Evolutionary conservation across 306 rosid species (phyloP), one percentile per base, ranked within the genome.

Genomic region (Alnus glutinosa): DNA sequence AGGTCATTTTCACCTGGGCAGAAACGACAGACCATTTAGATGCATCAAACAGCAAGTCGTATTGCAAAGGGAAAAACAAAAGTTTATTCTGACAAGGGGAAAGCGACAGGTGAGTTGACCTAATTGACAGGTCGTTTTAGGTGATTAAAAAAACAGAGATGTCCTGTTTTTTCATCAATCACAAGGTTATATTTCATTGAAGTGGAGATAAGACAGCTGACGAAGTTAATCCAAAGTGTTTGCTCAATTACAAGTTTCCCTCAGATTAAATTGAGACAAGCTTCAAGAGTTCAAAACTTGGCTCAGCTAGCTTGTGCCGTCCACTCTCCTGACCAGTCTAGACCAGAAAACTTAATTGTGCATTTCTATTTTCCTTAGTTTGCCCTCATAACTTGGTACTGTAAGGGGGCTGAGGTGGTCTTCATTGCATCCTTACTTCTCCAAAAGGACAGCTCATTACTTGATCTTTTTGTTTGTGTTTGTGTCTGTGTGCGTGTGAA

Each of bases 221-320:
- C 48, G 3, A 64, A 71, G 64, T 30, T 44, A 55, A 55, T 58
- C 44, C 46, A 63, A 54, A 49, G n/a, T 54, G n/a, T 9, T 54
- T 63, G 70, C 46, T 34, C 46, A 34, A 63, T 37, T 36, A 63
- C 46, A 13, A 4, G 70, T 34, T 36, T 42, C 37, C 82, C 77
- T 39, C n/a, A 68, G 63, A 30, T 73, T 47, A 30, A 68, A 70
- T 47, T 14, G 8, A 32, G 18, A 59, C 63, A 73, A 77, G 55
- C 58, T 76, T 51, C 75, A 37, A 37, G 23, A 46, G 16, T 28
- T 23, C 50, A 73, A 82, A 49, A 1, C 1, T 42, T 42, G 46
- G 46, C 46, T 42, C 46, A 42, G 44, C 57, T n/a, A 12, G 55
- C 55, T 79, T 37, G 23, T 37, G 28, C 61, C 57, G 11, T 79